A percentile compares a stretch with the other conserved stretches of the same genome.
Conservation (phyloP, 2,329 filamentous ascomycete genomes). For the Coniella vitis region DNA sequence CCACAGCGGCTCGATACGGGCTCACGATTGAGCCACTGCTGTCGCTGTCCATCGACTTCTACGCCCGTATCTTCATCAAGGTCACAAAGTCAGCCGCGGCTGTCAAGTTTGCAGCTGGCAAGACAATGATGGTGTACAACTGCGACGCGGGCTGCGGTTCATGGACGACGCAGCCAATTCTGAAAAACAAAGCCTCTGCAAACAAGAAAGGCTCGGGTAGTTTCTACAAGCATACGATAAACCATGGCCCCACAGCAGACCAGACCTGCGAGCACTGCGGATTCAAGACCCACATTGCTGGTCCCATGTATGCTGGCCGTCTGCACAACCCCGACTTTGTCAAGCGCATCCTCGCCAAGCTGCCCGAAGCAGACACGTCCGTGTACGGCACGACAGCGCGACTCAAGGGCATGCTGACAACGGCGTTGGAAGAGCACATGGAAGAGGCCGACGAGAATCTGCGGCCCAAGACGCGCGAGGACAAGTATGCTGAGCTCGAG, state of each 20-base stretch:
- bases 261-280: slow-evolving; percentile 76
- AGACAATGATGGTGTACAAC: slow-evolving; percentile 87
- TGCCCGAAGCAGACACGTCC: slow-evolving; percentile 59
- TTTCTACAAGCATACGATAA: slow-evolving; percentile 73
- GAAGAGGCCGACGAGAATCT: slow-evolving; percentile 27
- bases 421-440: slow-evolving; percentile 70
- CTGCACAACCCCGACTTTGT: slow-evolving; percentile 83
- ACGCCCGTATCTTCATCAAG: slow-evolving; percentile 80
- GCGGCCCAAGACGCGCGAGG: slow-evolving; percentile 25
- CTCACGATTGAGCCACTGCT: slow-evolving; percentile 84
- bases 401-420: slow-evolving; percentile 86
- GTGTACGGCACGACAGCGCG: slow-evolving; percentile 74
- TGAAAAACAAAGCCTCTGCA: slow-evolving; percentile 57
- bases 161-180: slow-evolving; percentile 76
- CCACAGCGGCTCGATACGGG: slow-evolving; percentile 76
- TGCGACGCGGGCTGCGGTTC: slow-evolving; percentile 90
- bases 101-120: slow-evolving; percentile 85
- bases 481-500: slow-evolving; percentile 59
- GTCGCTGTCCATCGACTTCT: slow-evolving; percentile 93
- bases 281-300: slow-evolving; percentile 76
- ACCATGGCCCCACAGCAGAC: slow-evolving; percentile 61
- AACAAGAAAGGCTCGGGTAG: slow-evolving; percentile 64
- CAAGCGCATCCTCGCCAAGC: slow-evolving; percentile 64
- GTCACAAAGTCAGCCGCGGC: slow-evolving; percentile 72
- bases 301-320: slow-evolving; percentile 91